Base-by-base conservation (phyloP, 225 moss, liverwort and hornwort genomes). In the Pseudoscleropodium purum region DNA sequence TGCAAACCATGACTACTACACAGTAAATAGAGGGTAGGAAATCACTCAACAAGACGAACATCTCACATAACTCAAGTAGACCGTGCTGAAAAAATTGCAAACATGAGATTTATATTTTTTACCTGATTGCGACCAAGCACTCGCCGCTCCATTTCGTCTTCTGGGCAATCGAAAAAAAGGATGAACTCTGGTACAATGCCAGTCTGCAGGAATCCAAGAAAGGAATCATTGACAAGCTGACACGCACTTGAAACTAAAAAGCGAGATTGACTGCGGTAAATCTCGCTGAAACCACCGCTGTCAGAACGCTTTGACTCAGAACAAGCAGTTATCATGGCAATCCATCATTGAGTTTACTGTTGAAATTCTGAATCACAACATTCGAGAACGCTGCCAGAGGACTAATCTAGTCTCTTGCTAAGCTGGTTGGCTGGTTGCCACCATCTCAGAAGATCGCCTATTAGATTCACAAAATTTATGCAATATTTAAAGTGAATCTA, bases 111-210 rank as follows among this genome's bases (percentile, higher is more conserved):
- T 49, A 39, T 54, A 56, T 10, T n/a, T 51, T 78, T 23, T 75
- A 98, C 98, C 97, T 99, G 97, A 87, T 99, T 97, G 70, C 98
- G 96, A 84, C 96, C 96, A 75, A 99, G 95, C 49, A 99, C 92
- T 80, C 98, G 98, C 87, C 89, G 95, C 88, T 99, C 95, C 96
- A 99, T 91, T 87, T 94, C 98, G 81, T 91, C 95, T 86, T 96
- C 96, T 81, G 98, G 98, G 93, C 96, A 96, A 87, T 99, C 98
- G 88, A 99, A 99, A 81, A 96, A 99, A 21, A 99, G 96, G 90
- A 99, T 97, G 82, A 99, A 99, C 87, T 97, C 97, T 69, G 98
- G 98, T 79, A 85, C 70, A 79, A 99, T 95, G 86, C 96, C 96
- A 88, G 98, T 97, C 97, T 97, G 96, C 89, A 89, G 75, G 63